Conservation (phyloP, 1,284 basidiomycete genomes). For the Malassezia nana region DNA sequence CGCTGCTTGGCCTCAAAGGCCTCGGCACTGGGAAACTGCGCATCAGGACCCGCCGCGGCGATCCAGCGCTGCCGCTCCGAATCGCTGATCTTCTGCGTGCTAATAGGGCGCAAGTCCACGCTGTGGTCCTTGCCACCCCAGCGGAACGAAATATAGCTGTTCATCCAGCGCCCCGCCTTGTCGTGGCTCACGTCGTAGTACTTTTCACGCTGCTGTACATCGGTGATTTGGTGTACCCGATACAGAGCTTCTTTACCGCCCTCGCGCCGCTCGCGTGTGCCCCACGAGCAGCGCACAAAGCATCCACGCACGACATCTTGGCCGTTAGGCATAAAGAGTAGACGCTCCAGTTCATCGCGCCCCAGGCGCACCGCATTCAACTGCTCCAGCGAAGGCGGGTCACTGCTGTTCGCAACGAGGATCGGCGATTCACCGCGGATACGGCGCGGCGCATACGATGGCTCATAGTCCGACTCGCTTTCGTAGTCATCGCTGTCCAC, state of each 20-base stretch:
- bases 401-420: constrained; percentile 48
- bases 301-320: constrained; percentile 65
- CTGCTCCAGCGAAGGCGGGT: constrained; percentile 55
- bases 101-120: constrained; percentile 22
- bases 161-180: constrained; percentile 26
- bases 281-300: constrained; percentile 38
- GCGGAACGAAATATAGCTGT: constrained; percentile 28
- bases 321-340: constrained; percentile 64
- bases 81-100: constrained; percentile 23
- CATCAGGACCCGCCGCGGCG: constrained; percentile 14
- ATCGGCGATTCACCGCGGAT: not conserved
- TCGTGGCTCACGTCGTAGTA: constrained; percentile 63
- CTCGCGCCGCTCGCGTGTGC: constrained; percentile 49
- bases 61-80: constrained; percentile 32
- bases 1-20: constrained; percentile 23
- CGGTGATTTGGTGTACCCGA: constrained; percentile 66
- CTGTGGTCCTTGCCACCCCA: constrained; percentile 25
- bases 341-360: constrained; percentile 59
- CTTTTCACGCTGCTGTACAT: constrained; percentile 53
- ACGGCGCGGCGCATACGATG: constrained; percentile 1
- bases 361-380: constrained; percentile 57
- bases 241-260: constrained; percentile 60
- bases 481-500: constrained; percentile 31
- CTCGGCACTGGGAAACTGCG: constrained; percentile 18
- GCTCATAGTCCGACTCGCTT: constrained; percentile 18